A percentile compares a stretch with the other conserved stretches of the same genome.
These are phyloP conservation scores for Monosporozyma siamensis DNA, from an alignment of 805 yeast species.

Conservation along the genomic window DNA sequence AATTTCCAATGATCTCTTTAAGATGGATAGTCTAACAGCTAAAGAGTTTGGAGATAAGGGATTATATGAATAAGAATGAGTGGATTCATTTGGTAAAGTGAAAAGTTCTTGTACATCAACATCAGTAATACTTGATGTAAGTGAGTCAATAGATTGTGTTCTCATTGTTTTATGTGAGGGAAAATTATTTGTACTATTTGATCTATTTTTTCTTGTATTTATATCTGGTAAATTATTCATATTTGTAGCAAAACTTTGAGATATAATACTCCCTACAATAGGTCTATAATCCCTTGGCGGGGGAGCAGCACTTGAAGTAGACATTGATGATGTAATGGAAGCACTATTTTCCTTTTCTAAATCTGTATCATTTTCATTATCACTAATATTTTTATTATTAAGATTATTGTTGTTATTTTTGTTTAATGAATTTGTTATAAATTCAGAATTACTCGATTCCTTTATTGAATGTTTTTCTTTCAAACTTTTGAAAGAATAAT, in stretches of 20 bases:
- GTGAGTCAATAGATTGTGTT: constrained; percentile 10
- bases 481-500: constrained; percentile 17
- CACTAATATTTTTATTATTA: not conserved
- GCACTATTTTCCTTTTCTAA: not conserved
- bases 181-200: not conserved
- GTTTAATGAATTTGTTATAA: not conserved
- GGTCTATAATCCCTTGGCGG: constrained; percentile 4
- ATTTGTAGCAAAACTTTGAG: not conserved
- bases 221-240: not conserved
- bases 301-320: not conserved
- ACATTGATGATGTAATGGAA: not conserved
- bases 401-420: not conserved
- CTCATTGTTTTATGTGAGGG: constrained; percentile 3
- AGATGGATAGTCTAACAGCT: constrained; percentile 62
- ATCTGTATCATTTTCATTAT: not conserved
- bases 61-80: constrained; percentile 80
- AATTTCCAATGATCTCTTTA: constrained; percentile 69
- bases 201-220: not conserved
- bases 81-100: constrained; percentile 65
- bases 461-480: constrained; percentile 23
- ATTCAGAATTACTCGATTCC: not conserved
- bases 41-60: constrained; percentile 72
- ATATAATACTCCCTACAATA: not conserved
- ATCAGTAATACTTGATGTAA: constrained; percentile 13
- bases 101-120: constrained; percentile 38